phyloP scores from a whole-genome alignment of 2,329 filamentous ascomycete genomes.

The Calcarisporium arbuscula region DNA sequence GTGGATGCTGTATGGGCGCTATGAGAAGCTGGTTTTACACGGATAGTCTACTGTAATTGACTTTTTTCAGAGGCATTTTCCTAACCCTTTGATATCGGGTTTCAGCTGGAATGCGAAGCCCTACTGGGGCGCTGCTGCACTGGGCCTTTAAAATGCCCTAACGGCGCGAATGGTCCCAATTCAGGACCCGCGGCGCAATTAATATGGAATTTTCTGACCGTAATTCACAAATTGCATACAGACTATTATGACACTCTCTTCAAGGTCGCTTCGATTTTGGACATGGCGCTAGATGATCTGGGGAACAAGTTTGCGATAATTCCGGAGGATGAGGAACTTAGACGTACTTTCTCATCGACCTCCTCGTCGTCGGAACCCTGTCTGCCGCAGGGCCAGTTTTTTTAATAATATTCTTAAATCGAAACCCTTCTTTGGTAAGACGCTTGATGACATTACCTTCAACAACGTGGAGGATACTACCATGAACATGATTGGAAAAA shows the following conservation, averaged over 20 bases:
- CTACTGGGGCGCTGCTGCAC: no score
- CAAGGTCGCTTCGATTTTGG: constrained; percentile 11
- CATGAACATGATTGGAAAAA: no score
- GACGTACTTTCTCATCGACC: constrained; percentile 21
- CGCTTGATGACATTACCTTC: no score
- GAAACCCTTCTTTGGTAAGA: no score
- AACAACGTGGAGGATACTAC: no score
- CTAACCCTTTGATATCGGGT: no score
- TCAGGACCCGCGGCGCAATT: constrained; percentile 14
- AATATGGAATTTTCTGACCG: constrained; percentile 19
- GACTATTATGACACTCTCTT: constrained; percentile 6
- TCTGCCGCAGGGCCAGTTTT: constrained; percentile 19
- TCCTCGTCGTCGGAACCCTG: constrained; percentile 20
- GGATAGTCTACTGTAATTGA: no score
- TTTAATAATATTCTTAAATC: constrained; percentile 12
- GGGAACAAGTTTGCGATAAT: constrained; percentile 11
- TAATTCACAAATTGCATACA: constrained; percentile 13
- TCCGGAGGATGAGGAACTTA: constrained; percentile 10
- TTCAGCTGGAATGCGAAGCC: no score
- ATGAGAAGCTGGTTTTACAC: constrained; percentile 14
- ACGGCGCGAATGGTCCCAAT: no score
- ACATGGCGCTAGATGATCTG: constrained; percentile 12
- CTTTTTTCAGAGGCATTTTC: no score
- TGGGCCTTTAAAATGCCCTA: no score
- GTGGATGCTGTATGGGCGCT: constrained; percentile 18